Percentiles rank a stretch among this genome's conserved stretches.
Evolutionary conservation across 768 basidiomycete genomes (phyloP).

Genomic region (Lactarius quietus): DNA sequence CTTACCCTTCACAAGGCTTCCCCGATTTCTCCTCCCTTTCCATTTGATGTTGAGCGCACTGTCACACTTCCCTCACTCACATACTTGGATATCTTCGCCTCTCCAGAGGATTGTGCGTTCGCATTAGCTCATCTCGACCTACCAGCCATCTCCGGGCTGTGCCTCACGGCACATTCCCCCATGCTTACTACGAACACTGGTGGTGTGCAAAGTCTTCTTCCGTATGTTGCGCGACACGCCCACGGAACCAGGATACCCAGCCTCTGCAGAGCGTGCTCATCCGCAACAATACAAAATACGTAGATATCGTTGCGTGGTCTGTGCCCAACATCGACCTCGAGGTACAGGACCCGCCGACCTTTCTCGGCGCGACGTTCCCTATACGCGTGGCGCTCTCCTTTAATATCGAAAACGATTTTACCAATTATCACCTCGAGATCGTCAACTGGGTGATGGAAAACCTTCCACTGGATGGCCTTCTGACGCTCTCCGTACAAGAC

Average conservation of each 20-base stretch:
- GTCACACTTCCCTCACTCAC: not conserved
- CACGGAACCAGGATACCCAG: conserved; percentile 5
- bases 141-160: not conserved
- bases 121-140: not conserved
- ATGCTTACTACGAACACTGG: not conserved
- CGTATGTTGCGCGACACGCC: not conserved
- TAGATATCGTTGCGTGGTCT: conserved; percentile 1
- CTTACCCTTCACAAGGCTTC: too few species aligned
- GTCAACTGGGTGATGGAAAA: not conserved
- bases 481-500: not conserved
- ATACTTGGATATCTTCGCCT: not conserved
- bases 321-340: not conserved
- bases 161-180: not conserved
- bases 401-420: too few species aligned
- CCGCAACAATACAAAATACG: accelerated
- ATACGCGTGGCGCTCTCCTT: not conserved
- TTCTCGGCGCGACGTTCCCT: not conserved
- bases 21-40: not conserved
- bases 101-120: not conserved
- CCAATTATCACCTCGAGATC: not conserved
- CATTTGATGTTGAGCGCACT: not conserved
- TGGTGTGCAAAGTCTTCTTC: not conserved
- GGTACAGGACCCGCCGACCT: too few species aligned
- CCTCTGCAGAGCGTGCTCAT: conserved; percentile 9
- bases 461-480: not conserved